Base-by-base conservation (phyloP, 2,329 filamentous ascomycete genomes). In the Trichoderma harzianum region DNA sequence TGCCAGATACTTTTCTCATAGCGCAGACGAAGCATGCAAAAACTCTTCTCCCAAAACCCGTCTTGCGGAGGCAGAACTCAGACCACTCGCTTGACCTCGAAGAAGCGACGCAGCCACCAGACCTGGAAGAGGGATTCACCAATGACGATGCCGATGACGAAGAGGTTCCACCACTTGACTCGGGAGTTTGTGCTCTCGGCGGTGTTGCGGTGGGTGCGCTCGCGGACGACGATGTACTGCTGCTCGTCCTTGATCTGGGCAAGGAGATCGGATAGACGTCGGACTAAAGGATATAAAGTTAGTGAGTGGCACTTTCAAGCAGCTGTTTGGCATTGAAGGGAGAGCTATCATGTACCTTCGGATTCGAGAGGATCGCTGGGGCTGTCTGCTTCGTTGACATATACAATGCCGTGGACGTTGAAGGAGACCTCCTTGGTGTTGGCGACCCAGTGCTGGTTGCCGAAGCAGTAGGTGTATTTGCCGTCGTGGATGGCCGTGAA, bases 111-210 rank as follows among this genome's bases (percentile, higher is more conserved):
- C 81, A 99, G 84, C 95, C 96, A 99, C 95, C 96, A 99, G 76
- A 99, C 95, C 86, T 99, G 96, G 87, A 99, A 99, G 76, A 98
- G 86, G 73, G 94, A 96, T 86, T 98, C 94, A 78, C 92, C 94
- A 76, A 97, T 87, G 74, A 99, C 89, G 65, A 98, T 91, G 71
- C 90, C 88, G 75, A 99, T 90, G 84, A 99, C 95, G 83, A 98
- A 98, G 78, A 98, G 89, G 83, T 96, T 98, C 96, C 96, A 99
- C 96, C 96, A 99, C 87, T 99, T 99, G 81, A 99, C 96, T 76
- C 96, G 89, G 77, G 90, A 89, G 83, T 99, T 99, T 79, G 96
- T 99, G 88, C 95, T 98, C 86, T 99, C 96, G 75, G 96, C 96
- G 11, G 96, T 99, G 86, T 99, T 99, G 81, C 96, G 90, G 87